A percentile compares a stretch with the other conserved stretches of the same genome.
These are phyloP conservation scores for Xenoacremonium recifei DNA, from an alignment of 2,329 filamentous ascomycete genomes.

Conservation along the genomic window DNA sequence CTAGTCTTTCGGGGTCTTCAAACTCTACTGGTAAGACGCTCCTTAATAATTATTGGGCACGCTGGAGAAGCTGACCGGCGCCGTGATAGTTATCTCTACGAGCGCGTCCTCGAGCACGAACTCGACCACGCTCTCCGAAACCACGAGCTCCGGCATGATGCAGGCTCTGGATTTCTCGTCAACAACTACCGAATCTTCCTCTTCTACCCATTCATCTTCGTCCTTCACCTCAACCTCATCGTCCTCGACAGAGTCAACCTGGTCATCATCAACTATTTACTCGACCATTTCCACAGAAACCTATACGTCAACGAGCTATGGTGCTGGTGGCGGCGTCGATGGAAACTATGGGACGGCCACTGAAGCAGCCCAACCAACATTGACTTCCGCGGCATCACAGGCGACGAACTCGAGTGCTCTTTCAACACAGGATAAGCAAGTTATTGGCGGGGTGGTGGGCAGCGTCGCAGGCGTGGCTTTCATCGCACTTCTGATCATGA, in stretches of 20 bases:
- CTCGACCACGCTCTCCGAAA: slow-evolving; percentile 14
- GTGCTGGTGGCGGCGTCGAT: slow-evolving; percentile 3
- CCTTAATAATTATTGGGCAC: slow-evolving; percentile 11
- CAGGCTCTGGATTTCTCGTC: not conserved
- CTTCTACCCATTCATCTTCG: not conserved
- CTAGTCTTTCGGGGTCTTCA: slow-evolving; percentile 13
- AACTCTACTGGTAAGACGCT: slow-evolving; percentile 21
- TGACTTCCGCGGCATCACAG: slow-evolving; percentile 17
- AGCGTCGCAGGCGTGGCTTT: slow-evolving; percentile 58
- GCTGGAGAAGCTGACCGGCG: slow-evolving; percentile 15
- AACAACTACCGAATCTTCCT: not conserved
- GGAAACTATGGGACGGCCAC: slow-evolving; percentile 16
- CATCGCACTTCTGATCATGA: slow-evolving; percentile 51
- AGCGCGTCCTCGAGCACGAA: slow-evolving; percentile 16
- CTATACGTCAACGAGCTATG: slow-evolving; percentile 22
- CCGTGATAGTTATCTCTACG: slow-evolving; percentile 4
- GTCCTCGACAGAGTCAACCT: slow-evolving; percentile 18
- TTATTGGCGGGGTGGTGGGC: slow-evolving; percentile 58
- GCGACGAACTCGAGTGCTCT: slow-evolving; percentile 21
- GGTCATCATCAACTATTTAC: slow-evolving; percentile 23
- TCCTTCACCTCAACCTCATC: not conserved
- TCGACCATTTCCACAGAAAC: slow-evolving; percentile 24
- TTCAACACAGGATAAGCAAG: slow-evolving; percentile 33
- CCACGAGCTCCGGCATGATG: slow-evolving; percentile 7
- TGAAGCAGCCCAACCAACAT: slow-evolving; percentile 16